Evolutionary conservation across 345 rosid genomes (phyloP), one percentile per base, ranked within the genome.

Genomic region (Lepidium africanum): DNA sequence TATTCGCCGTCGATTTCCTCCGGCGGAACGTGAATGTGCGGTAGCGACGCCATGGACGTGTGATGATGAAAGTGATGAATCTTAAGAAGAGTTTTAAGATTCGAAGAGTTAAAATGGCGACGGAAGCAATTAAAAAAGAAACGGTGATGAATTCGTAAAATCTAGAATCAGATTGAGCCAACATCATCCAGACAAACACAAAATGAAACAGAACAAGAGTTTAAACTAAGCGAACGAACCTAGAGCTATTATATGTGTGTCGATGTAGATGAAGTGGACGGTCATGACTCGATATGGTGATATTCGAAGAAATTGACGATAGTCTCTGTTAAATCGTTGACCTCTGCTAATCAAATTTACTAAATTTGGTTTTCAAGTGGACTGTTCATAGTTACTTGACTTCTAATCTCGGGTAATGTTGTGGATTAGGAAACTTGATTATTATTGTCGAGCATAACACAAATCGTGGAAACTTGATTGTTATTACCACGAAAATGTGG

Each of bases 21-120:
- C 19, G 55, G 15, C 42, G 58, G 53, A 75, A 71, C 45, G 65
- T 81, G 65, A 77, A 75, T 5, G 59, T 57, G 43, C 77, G 52
- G 63, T 77, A 27, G 41, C 71, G 67, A 60, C 63, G 56, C 74
- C 73, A 63, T 1, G 65, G 77, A 48, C 65, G 30, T 3, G 50
- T 65, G 27, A 49, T 12, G 35, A 73, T 11, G 30, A 57, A 59
- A 23, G 35, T 33, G 21, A 39, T 19, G 5, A 51, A 25, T 36
- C 39, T 75, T 14, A 61, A 54, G 6, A 61, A 63, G 60, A 69
- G 39, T 25, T 25, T 25, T 25, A 25, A 25, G 27, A 25, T 3
- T 30, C 71, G 49, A 21, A 63, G 40, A 37, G 62, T 47, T 5
- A 63, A 64, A 48, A 71, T 12, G 21, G 9, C 9, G 64, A 72